Evolutionary conservation across 371 early-diverging fungal genomes (phyloP), one percentile per base, ranked within the genome.

Genomic region (Rhizomucor miehei): DNA sequence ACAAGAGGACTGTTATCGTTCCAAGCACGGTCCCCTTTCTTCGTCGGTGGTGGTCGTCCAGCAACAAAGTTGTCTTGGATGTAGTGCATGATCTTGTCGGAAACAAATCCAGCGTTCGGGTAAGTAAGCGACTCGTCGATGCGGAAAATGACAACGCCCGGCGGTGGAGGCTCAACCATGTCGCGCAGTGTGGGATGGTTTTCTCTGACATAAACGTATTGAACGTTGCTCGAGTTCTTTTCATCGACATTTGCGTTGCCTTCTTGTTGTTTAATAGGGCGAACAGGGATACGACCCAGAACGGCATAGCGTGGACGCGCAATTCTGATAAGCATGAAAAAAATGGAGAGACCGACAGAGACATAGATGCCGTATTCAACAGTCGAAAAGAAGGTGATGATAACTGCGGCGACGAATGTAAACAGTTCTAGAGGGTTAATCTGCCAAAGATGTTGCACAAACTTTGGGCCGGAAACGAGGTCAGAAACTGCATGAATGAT

Each of bases 401-500:
- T 40, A 6, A 87, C 74, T 1, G 84, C 81, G 6, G 71, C 56
- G 8, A 70, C 54, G 25, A 76, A 81, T 1, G 76, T 60, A 2
- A 75, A 45, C 6, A 80, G 62, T 34, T 86, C 82, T 60, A 78
- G 72, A 41, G 76, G 67, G 52, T 73, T 75, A 49, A 84, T 61
- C 11, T 57, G 36, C 39, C 64, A 69, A 10, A 75, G 52, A 59
- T 61, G 63, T 56, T 67, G 55, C 24, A 62, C 39, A 51, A 69
- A 60, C n/a, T 56, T 41, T 13, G 66, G 73, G 13, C 71, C 73
- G 34, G 73, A 63, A 3, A 85, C 67, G 20, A 87, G 64, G 49
- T 85, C 87, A 39, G 69, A 59, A 20, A 89, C 86, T 19, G 88
- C 86, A 52, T 75, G 80, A 53, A 93, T 87, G 38, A 94, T 89